Percentiles rank a stretch among this genome's conserved stretches.
phyloP scores from a whole-genome alignment of 176 grass and related monocot genomes.

The Raddia distichophylla region DNA sequence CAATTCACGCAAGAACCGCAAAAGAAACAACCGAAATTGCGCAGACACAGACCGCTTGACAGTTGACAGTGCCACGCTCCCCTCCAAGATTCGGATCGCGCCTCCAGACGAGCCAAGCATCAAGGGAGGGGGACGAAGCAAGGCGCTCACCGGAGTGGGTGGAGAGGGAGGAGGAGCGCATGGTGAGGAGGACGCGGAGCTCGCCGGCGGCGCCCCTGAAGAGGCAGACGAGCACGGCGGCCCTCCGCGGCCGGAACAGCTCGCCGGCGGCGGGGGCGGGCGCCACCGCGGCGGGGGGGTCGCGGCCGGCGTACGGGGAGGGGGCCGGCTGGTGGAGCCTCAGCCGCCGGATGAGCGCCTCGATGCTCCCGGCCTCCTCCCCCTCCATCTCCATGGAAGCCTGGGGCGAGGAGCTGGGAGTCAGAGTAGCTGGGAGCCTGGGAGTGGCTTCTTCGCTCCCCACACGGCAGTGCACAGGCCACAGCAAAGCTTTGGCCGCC shows the following conservation, averaged over 20 bases:
- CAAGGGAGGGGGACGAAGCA: background rate
- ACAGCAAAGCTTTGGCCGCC: too few species aligned
- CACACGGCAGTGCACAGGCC: too few species aligned
- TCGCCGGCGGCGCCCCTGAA: slow-evolving; percentile 54
- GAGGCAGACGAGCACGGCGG: slow-evolving; percentile 68
- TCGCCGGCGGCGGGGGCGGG: background rate
- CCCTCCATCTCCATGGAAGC: slow-evolving; percentile 43
- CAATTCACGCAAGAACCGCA: background rate
- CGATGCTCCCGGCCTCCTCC: slow-evolving; percentile 16
- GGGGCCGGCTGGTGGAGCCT: slow-evolving; percentile 44
- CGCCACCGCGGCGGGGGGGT: slow-evolving; percentile 11
- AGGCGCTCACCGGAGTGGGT: slow-evolving; percentile 63
- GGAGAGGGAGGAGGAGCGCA: slow-evolving; percentile 66
- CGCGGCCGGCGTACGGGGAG: slow-evolving; percentile 31
- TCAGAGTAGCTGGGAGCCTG: background rate
- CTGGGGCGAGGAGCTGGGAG: background rate
- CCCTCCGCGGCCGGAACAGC: slow-evolving; percentile 56
- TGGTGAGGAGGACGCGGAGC: slow-evolving; percentile 73
- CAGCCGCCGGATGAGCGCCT: slow-evolving; percentile 51
- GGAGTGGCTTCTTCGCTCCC: too few species aligned
- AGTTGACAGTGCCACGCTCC: background rate
- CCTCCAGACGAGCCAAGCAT: background rate
- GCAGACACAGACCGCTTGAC: background rate
- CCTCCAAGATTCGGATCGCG: background rate
- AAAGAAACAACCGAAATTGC: background rate